Base-by-base conservation (phyloP, 2,329 filamentous ascomycete species). In the Microcera coccophila region DNA sequence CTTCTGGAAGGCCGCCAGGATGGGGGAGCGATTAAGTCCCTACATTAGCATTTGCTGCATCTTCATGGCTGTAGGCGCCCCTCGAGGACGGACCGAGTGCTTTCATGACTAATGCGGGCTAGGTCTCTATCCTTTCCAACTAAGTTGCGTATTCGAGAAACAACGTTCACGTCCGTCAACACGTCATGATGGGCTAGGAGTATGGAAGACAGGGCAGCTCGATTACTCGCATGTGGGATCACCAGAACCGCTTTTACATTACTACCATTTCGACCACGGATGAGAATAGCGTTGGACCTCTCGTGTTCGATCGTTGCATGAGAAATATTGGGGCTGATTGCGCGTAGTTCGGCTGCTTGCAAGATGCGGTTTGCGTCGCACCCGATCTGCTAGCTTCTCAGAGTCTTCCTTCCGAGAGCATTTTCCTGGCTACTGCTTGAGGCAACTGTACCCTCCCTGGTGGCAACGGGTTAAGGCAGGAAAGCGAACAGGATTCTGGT, bases 21-120 rank as follows among this genome's bases (percentile, higher is more conserved):
- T 98, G 63, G 93, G 93, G 28, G 93, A 98, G 73, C 74, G 93
- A 51, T 66, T 98, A 54, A 96, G 90, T 64, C 93, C 93, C 32
- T 97, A 97, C 66, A 88, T 98, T 59, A 94, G 89, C 71, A 73
- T 97, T 63, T 94, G 89, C 65, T 97, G 91, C 65, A 75, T 96
- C 22, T 68, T 89, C 58, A 97, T 98, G 90, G 93, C 93, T 53
- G 93, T 96, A 66, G 47, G 75, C 65, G 43, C 29, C 38, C 28
- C n/a, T n/a, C n/a, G n/a, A n/a, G n/a, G n/a, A n/a, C n/a, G n/a
- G 14, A 18, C 22, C 36, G 10, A 15, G 15, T 20, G 8, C 14
- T n/a, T 11, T 29, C 16, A 9, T 10, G 24, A 33, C 51, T 54
- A 16, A 54, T 41, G 4, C 8, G 8, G 10, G 17, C 24, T 17